A percentile compares a stretch with the other conserved stretches of the same genome.
These are phyloP conservation scores for Pulicaria dysenterica DNA, from an alignment of 129 eudicot species.

Conservation along the genomic window DNA sequence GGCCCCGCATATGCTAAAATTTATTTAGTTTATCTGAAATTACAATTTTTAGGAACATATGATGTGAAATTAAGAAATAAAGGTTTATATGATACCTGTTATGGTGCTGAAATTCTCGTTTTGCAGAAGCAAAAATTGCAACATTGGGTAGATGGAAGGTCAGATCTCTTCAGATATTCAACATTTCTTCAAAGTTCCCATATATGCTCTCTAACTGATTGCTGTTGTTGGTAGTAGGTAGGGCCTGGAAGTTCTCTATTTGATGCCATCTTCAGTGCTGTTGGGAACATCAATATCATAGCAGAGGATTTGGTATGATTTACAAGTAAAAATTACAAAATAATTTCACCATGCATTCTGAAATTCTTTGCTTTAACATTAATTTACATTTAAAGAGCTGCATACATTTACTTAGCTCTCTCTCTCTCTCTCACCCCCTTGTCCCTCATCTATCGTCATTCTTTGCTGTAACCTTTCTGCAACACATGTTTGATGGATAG, in stretches of 20 bases:
- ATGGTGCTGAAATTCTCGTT: not conserved
- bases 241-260: conserved; percentile 87
- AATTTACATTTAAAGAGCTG: conserved; percentile 4
- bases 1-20: no score
- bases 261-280: conserved; percentile 71
- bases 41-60: conserved; percentile 15
- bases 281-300: conserved; percentile 83
- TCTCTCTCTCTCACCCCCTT: not conserved
- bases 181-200: conserved; percentile 13
- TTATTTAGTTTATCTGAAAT: not conserved
- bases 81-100: conserved; percentile 20
- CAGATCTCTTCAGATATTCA: conserved; percentile 29
- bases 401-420: conserved; percentile 6
- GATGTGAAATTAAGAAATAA: conserved; percentile 5
- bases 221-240: conserved; percentile 67
- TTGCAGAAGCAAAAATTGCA: conserved; percentile 93
- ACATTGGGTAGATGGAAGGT: conserved; percentile 95
- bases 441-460: not conserved
- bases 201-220: conserved; percentile 32
- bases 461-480: not conserved
- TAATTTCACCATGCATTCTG: conserved; percentile 4
- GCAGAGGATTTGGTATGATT: conserved; percentile 96
- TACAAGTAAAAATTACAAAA: conserved; percentile 8
- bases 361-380: conserved; percentile 9
- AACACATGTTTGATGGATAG: conserved; percentile 7